Base-by-base conservation (phyloP, 1,284 basidiomycete species). In the Fomitopsis schrenkii region DNA sequence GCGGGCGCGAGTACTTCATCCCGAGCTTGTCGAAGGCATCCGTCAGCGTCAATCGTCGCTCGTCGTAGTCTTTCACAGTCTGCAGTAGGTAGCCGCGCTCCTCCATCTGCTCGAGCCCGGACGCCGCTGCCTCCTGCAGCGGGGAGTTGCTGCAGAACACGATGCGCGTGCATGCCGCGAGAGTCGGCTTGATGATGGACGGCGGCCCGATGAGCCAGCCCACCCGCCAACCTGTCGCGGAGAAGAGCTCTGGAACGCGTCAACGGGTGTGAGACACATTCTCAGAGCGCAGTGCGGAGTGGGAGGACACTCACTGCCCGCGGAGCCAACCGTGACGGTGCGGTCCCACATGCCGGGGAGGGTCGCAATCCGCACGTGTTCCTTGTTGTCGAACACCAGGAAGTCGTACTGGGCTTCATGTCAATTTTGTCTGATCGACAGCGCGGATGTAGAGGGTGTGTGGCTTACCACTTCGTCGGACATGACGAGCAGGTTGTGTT, bases 261-360 rank as follows among this genome's bases (percentile, higher is more conserved):
- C 50, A 42, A 54, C 64, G 33, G 57, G 62, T 48, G 46, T 36
- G 44, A 19, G 45, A 54, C 9, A 7, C n/a, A 33, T 38, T 38
- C 28, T 35, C 19, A 45, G 35, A 10, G 15, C 33, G 26, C 41
- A 26, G 58, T 48, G n/a, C 5, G 14, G 4, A 22, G 17, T 19
- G 22, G 48, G 48, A 50, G 26, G 33, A 33, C 8, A 78, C 86
- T 78, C 70, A 87, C 87, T 90, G 66, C 91, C 92, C 12, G 88
- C 93, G 9, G 90, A 93, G 30, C 88, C 85, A 48, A 94, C 86
- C 2, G 93, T 94, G 58, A 95, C 80, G 0, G 93, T 95, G 45
- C 93, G 88, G 66, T 98, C 94, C 96, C 96, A 99, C 95, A 98
- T 97, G n/a, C 94, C 93, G 9, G 94, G 95, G 35, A 98, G 82